Evolutionary conservation across 202 grass and related monocot species (phyloP), one percentile per base, ranked within the genome.

Genomic region (Schoenoplectus triqueter): DNA sequence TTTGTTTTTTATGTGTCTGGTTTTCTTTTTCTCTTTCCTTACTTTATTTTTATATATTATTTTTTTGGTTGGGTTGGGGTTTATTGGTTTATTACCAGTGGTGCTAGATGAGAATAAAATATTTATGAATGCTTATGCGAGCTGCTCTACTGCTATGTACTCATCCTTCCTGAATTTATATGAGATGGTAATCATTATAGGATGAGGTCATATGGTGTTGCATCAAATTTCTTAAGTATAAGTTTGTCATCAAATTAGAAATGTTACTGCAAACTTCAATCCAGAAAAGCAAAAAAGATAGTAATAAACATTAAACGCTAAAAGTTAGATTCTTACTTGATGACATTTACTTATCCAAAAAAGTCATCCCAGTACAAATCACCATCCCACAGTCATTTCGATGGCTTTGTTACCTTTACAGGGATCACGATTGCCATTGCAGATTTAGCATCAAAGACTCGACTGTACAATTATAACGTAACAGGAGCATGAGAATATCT

Each of bases 351-450:
- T 87, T 87, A 89, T 86, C 84, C 90, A 81, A 99, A 87, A 79
- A 95, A 99, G 84, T 99, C 90, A 84, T 92, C 87, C 96, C 96
- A 99, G 49, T 88, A 90, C 56, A 99, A 85, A 82, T 99, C 96
- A 9, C 83, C 87, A 73, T 46, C 63, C 62, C 96, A 93, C 2
- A 99, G 73, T 86, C 87, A 89, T 66, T 90, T 86, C 52, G 91
- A 87, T n/a, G 81, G 44, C 10, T 88, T 87, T 51, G 96, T 86
- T 11, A 77, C 84, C 64, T 84, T 92, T 89, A 85, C 84, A 89
- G 93, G 87, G 60, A 99, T 84, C 74, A 99, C 90, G 70, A 99
- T 92, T 61, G 93, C 82, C 86, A 91, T 60, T 59, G 93, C 91
- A 67, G 88, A 89, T 64, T 87, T 84, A 77, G 93, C 93, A 80